Base-by-base conservation (phyloP, 805 yeast genomes). In the Zygotorulaspora chibaensis region DNA sequence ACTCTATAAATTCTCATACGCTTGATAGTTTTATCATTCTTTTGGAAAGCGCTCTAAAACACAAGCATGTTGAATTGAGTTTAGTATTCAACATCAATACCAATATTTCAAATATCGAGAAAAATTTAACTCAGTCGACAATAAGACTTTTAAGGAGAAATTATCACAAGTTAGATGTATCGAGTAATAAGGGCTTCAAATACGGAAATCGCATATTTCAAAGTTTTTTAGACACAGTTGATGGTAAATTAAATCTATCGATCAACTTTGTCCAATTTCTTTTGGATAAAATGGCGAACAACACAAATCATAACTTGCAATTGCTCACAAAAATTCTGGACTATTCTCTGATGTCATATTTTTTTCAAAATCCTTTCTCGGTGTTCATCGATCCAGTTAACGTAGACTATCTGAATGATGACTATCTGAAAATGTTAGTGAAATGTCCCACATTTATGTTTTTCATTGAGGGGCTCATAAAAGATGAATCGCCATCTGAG, bases 381-480 rank as follows among this genome's bases (percentile, higher is more conserved):
- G 58, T 63, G 6, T 65, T 65, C 45, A 62, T 65, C 42, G 69
- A 65, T 38, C 67, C 66, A 8, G 61, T 59, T 8, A 65, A 65
- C 43, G 53, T 59, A n/a, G 58, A 51, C 27, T 51, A 46, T 38
- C 42, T 63, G 7, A 54, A 58, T 35, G 63, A 59, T n/a, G 47
- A 53, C 9, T 63, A 65, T 47, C 48, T 61, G 10, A 46, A 55
- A 16, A 45, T 58, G 40, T 46, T 65, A 2, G 45, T 53, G 2
- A 61, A 55, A 43, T 65, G 69, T 43, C 66, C 66, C 5, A 62
- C 69, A 0, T 65, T 59, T 39, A 62, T 63, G 66, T 57, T 57
- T 38, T 65, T 62, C 43, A 48, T 65, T n/a, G 67, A 63, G 38
- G 60, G 60, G 3, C 46, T 65, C 30, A 48, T 62, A 9, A 53